Evolutionary conservation across 345 rosid species (phyloP), one percentile per base, ranked within the genome.

Genomic region (Pistacia vera): DNA sequence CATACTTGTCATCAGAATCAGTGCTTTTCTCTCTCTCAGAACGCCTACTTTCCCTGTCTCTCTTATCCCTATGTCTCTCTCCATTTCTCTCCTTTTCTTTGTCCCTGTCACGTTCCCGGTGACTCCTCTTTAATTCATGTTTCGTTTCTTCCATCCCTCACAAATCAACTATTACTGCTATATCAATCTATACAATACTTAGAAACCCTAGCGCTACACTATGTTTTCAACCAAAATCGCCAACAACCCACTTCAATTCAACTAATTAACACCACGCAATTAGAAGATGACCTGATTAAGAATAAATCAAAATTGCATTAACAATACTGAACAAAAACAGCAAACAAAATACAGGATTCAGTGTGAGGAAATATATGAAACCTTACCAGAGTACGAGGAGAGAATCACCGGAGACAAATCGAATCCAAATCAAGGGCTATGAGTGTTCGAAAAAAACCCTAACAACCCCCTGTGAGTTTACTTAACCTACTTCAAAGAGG

Each of bases 21-120:
- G 77, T 79, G 71, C 85, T 88, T 81, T 80, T 86, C 68, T 83
- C 90, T 67, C 88, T 80, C 62, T 88, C 90, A 11, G 85, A 80
- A 57, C 83, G 87, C 48, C 87, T 75, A 56, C 85, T 86, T 67
- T 79, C 83, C 3, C 81, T 78, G 11, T 78, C 83, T 57, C 76
- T 79, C 81, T 85, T 87, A 74, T 87, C 91, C 71, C 88, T 80
- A 38, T 81, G 88, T 74, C 88, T 83, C 81, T 86, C 90, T 44
- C 79, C 82, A 67, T 77, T 79, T 30, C 81, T 86, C 62, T 87
- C 93, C 86, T 84, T 87, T 41, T 87, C 91, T 49, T 81, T 79
- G 70, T 87, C 93, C 74, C 78, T 81, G 61, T 86, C 88, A 58
- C 80, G 78, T 71, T 82, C 89, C 20, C 83, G 90, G 44, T 80